Evolutionary conservation across 805 yeast genomes (phyloP).

Genomic region (Metschnikowia kunwiensis): DNA sequence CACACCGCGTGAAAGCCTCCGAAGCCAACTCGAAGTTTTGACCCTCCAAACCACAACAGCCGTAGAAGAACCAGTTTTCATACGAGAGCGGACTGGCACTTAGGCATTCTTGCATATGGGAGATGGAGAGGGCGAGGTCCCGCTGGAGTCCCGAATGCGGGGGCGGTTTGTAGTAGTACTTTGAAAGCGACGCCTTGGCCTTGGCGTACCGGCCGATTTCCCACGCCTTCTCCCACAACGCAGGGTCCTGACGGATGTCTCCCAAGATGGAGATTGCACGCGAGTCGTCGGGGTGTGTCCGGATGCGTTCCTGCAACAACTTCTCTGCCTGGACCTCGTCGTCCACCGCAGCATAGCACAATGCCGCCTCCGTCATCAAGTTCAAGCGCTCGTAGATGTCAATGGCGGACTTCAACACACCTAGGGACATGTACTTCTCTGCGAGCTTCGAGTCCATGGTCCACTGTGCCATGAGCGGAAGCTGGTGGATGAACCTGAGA

Average conservation of each 20-base stretch:
- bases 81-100: constrained; percentile 67
- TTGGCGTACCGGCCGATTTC: constrained; percentile 73
- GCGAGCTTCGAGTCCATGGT: constrained; percentile 77
- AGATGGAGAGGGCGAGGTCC: constrained; percentile 53
- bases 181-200: constrained; percentile 82
- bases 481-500: constrained; percentile 63
- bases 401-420: constrained; percentile 80
- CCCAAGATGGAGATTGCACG: constrained; percentile 83
- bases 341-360: constrained; percentile 86
- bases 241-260: constrained; percentile 75
- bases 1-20: constrained; percentile 90
- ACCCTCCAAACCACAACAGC: constrained; percentile 81
- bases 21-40: constrained; percentile 73
- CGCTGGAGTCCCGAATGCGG: constrained; percentile 46
- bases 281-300: constrained; percentile 66
- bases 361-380: constrained; percentile 77
- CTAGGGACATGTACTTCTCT: constrained; percentile 79
- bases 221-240: constrained; percentile 85
- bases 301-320: constrained; percentile 53
- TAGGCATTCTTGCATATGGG: constrained; percentile 72
- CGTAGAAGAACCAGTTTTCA: constrained; percentile 89
- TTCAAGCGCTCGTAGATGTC: constrained; percentile 81
- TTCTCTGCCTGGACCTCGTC: constrained; percentile 63
- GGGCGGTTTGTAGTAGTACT: constrained; percentile 68
- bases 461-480: constrained; percentile 85